Evolutionary conservation across 306 rosid genomes (phyloP), one percentile per base, ranked within the genome.

Genomic region (Glycine soja): DNA sequence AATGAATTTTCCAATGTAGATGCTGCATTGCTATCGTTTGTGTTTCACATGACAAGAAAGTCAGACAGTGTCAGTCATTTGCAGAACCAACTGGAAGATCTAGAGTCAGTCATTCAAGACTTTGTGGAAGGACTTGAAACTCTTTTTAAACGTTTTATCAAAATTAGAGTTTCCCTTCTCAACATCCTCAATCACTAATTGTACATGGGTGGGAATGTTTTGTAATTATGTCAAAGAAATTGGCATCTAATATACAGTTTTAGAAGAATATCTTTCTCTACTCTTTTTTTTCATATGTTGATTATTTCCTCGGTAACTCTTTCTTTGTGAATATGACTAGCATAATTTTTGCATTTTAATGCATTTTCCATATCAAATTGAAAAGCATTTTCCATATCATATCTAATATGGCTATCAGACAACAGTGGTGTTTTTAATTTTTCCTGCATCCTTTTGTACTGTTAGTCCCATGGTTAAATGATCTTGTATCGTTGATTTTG

Each of bases 1-100:
- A 88, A 86, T 66, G 91, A 88, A 54, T 86, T 86, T 68, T 45
- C 87, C 15, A 83, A 81, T 62, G 91, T 83, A 10, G 89, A 88
- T 84, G 80, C 83, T 51, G 86, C 88, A n/a, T 74, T 88, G 74
- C 89, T 83, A 12, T 82, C 85, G 1, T 82, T 86, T 79, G 87
- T 83, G 15, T 78, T 81, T 74, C 83, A 85, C 32, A 51, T 68
- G 46, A 63, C 69, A 12, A 63, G 69, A 63, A 86, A 81, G 45
- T 82, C 85, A 43, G 88, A 81, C 32, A 69, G 30, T 32, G 36
- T 76, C 24, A 48, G 54, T 71, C 61, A 83, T 24, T 62, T 88
- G 85, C 88, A 83, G 79, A 81, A 71, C 3, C 78, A 76, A 14
- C 57, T 88, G 70, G 79, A 84, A 36, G 64, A 71, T 54, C 38